Evolutionary conservation across 768 basidiomycete species (phyloP).

Genomic region (Leccinum boreale): DNA sequence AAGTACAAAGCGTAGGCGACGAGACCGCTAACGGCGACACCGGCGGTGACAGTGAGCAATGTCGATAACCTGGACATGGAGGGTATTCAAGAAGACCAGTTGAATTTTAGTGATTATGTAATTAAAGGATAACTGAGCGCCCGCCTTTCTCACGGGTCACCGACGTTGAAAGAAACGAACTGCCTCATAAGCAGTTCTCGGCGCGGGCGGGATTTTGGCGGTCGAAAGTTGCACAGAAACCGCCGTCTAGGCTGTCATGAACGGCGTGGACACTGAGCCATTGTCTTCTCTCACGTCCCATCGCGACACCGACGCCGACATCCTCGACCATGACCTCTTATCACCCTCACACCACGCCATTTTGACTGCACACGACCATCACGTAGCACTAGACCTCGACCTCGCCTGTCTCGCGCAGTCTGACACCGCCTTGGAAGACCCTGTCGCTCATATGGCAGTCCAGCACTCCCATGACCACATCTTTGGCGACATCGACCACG

Average conservation of each 20-base stretch:
- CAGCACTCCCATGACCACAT: slow-evolving; percentile 31
- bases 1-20: slow-evolving; percentile 90
- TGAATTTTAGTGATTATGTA: slow-evolving; percentile 18
- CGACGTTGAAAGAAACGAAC: slow-evolving; percentile 25
- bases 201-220: slow-evolving; percentile 18
- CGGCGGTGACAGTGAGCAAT: slow-evolving; percentile 37
- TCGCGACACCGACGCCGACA: slow-evolving; percentile 30
- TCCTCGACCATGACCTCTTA: slow-evolving; percentile 32
- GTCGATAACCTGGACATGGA: slow-evolving; percentile 35
- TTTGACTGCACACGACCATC: slow-evolving; percentile 31
- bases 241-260: slow-evolving; percentile 36
- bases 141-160: slow-evolving; percentile 19
- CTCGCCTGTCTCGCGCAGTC: slow-evolving; percentile 27
- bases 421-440: slow-evolving; percentile 26
- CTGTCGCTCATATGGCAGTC: slow-evolving; percentile 26
- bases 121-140: slow-evolving; percentile 14
- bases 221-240: slow-evolving; percentile 18
- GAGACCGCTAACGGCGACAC: slow-evolving; percentile 49
- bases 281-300: slow-evolving; percentile 28
- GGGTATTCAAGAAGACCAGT: background rate
- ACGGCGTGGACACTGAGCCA: slow-evolving; percentile 38
- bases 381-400: slow-evolving; percentile 28
- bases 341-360: slow-evolving; percentile 29
- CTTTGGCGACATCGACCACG: slow-evolving; percentile 33
- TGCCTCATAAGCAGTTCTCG: slow-evolving; percentile 18